A percentile compares a stretch with the other conserved stretches of the same genome.
phyloP scores from a whole-genome alignment of 495 filamentous ascomycete species.

The Penicillium robsamsonii region DNA sequence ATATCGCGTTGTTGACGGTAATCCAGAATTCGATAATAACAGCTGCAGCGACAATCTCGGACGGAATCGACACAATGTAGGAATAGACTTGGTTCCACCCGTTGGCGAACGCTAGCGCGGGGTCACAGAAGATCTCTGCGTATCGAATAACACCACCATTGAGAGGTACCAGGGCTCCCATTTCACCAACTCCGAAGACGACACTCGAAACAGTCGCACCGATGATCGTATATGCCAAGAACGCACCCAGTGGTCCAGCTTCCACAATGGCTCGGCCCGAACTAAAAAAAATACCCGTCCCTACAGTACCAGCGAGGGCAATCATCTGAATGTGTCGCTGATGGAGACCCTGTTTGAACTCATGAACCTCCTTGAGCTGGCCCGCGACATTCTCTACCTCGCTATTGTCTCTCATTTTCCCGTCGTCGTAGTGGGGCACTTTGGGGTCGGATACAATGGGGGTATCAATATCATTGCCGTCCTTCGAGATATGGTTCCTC shows the following conservation, averaged over 20 bases:
- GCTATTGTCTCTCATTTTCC: conserved; percentile 2
- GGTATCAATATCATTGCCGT: conserved; percentile 4
- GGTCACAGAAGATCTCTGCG: conserved; percentile 29
- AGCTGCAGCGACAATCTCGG: conserved; percentile 42
- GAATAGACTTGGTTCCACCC: conserved; percentile 30
- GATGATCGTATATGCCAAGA: conserved; percentile 30
- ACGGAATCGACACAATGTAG: conserved; percentile 36
- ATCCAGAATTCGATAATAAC: conserved; percentile 52
- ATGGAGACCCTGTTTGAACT: conserved; percentile 19
- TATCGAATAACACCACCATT: conserved; percentile 30
- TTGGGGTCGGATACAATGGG: background rate
- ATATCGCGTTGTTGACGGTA: conserved; percentile 35
- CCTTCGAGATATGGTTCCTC: background rate
- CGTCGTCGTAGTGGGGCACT: conserved; percentile 1
- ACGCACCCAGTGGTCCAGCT: conserved; percentile 56
- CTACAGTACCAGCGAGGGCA: conserved; percentile 41
- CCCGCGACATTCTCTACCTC: conserved; percentile 11
- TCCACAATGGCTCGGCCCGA: conserved; percentile 57
- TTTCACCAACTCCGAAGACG: conserved; percentile 25
- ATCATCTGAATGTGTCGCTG: conserved; percentile 40
- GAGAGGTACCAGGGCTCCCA: conserved; percentile 27
- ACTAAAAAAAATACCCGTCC: conserved; percentile 30
- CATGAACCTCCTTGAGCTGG: conserved; percentile 7
- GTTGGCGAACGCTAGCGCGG: conserved; percentile 30
- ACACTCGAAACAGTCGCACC: conserved; percentile 23